phyloP scores from a whole-genome alignment of 164 flowering plant species.

The Vitis amurensis region DNA sequence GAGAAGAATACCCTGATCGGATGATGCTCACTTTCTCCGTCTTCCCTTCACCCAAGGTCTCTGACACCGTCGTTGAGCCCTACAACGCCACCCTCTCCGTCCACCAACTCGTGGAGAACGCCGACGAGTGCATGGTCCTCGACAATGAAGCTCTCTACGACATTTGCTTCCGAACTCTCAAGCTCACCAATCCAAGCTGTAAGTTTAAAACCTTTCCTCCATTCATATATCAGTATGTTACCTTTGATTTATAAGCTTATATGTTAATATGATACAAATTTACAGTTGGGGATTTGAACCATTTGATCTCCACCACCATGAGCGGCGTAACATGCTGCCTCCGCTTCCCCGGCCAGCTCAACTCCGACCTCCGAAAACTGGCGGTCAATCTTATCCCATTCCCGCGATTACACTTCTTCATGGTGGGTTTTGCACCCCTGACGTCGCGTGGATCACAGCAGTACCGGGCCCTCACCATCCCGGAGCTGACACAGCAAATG shows the following conservation, averaged over 20 bases:
- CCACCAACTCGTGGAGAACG: slow-evolving; percentile 67
- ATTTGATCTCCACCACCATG: slow-evolving; percentile 74
- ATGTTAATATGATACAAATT: too few relatives aligned
- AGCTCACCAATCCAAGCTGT: slow-evolving; percentile 73
- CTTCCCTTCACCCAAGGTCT: slow-evolving; percentile 66
- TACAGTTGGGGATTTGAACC: slow-evolving; percentile 75
- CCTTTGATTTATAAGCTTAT: too few relatives aligned
- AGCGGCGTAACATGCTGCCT: slow-evolving; percentile 79
- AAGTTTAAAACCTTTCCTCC: slow-evolving; percentile 14
- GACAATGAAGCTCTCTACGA: slow-evolving; percentile 73
- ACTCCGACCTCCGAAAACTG: slow-evolving; percentile 72
- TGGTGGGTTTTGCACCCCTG: slow-evolving; percentile 74
- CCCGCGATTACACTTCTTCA: slow-evolving; percentile 79
- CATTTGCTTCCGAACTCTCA: slow-evolving; percentile 66
- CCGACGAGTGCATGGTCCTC: slow-evolving; percentile 74
- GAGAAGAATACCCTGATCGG: slow-evolving; percentile 67
- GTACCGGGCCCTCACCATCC: slow-evolving; percentile 67
- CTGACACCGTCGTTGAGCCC: slow-evolving; percentile 71
- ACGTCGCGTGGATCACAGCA: slow-evolving; percentile 67
- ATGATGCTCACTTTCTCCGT: slow-evolving; percentile 74
- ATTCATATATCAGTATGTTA: too few relatives aligned
- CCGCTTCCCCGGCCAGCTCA: slow-evolving; percentile 72
- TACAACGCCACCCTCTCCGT: slow-evolving; percentile 74
- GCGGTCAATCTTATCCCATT: slow-evolving; percentile 77
- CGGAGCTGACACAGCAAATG: slow-evolving; percentile 75